Evolutionary conservation across 257 asterid genomes (phyloP).

Genomic region (Echites panduratus): DNA sequence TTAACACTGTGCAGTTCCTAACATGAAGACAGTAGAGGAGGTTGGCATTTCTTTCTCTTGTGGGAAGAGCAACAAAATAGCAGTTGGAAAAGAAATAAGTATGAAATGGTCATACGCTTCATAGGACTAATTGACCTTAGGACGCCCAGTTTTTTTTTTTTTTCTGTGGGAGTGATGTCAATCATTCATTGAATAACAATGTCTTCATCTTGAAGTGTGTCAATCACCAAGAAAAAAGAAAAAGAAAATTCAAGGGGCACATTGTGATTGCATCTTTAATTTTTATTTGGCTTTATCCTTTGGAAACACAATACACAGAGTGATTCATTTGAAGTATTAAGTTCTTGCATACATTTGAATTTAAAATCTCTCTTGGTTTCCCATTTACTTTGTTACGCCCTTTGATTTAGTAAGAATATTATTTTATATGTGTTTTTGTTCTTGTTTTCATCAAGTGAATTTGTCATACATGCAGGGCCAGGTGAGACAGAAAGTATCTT

Average conservation of each 20-base stretch:
- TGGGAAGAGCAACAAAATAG: too few species aligned
- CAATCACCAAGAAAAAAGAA: background rate
- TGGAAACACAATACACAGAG: background rate
- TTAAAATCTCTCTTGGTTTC: background rate
- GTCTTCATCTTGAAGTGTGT: background rate
- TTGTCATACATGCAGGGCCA: conserved; percentile 51
- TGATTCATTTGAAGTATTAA: background rate
- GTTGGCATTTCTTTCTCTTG: background rate
- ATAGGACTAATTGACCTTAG: too few species aligned
- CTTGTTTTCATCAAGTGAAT: background rate
- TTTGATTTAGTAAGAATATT: too few species aligned
- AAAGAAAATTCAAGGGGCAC: background rate
- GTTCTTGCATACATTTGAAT: background rate
- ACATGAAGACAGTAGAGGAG: background rate
- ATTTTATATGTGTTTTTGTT: background rate
- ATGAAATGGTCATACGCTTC: too few species aligned
- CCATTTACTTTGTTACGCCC: background rate
- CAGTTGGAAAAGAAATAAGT: background rate
- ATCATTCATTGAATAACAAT: background rate
- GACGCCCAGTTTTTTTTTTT: too few species aligned
- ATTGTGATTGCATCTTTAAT: background rate
- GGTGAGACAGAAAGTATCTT: conserved; percentile 80
- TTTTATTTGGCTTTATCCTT: background rate
- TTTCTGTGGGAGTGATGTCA: too few species aligned
- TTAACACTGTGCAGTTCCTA: background rate